Evolutionary conservation across 805 yeast species (phyloP).

Genomic region (Kazachstania taianensis): DNA sequence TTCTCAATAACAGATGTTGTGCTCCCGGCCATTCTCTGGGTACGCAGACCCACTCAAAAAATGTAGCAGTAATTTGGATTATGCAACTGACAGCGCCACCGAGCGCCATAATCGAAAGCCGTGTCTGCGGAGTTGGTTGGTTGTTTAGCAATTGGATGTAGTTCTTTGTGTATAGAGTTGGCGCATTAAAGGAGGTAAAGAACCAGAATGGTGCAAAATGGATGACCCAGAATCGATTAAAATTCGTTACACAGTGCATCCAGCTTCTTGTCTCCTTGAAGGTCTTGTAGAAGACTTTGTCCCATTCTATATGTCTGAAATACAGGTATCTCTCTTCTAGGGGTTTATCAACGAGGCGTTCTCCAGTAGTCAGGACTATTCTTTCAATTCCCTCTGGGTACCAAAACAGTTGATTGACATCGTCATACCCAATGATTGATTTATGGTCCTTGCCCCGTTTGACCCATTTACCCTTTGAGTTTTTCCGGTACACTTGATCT

Average conservation of each 20-base stretch:
- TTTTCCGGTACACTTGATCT: conserved; percentile 49
- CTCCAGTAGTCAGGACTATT: conserved; percentile 38
- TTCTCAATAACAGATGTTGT: conserved; percentile 42
- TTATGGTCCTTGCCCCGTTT: conserved; percentile 66
- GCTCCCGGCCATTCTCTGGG: conserved; percentile 71
- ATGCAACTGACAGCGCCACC: conserved; percentile 57
- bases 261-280: conserved; percentile 67
- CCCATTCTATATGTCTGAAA: conserved; percentile 55
- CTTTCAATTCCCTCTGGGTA: conserved; percentile 56
- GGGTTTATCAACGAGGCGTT: conserved; percentile 43
- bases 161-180: conserved; percentile 51
- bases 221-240: conserved; percentile 70
- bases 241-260: conserved; percentile 64
- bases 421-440: conserved; percentile 75
- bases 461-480: conserved; percentile 41
- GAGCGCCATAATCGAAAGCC: conserved; percentile 48
- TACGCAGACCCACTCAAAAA: conserved; percentile 51
- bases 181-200: conserved; percentile 58
- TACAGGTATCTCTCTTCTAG: conserved; percentile 45
- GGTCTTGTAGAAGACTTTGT: conserved; percentile 59
- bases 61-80: conserved; percentile 45
- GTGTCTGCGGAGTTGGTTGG: conserved; percentile 49
- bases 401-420: conserved; percentile 85
- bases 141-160: conserved; percentile 46
- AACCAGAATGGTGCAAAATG: conserved; percentile 72